Evolutionary conservation across 257 asterid genomes (phyloP), one percentile per base, ranked within the genome.

Genomic region (Scutellaria galericulata): DNA sequence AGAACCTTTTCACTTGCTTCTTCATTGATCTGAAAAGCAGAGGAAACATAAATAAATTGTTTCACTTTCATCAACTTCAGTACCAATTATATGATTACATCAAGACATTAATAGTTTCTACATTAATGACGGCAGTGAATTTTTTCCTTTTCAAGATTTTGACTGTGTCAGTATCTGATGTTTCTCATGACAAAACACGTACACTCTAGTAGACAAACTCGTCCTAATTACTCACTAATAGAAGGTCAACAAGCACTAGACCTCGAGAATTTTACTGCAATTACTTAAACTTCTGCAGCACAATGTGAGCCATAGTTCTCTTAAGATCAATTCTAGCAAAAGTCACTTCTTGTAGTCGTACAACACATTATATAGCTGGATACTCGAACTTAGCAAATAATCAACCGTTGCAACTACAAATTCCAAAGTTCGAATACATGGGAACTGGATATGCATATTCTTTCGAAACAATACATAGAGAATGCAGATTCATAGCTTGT

Each of bases 1-100:
- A 94, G 78, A 48, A 89, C 97, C 65, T 88, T 84, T 73, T 94
- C 99, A 81, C 96, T 89, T 39, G 96, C 97, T 69, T 88, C 92
- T 83, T 94, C 99, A 58, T 91, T 94, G 81, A 94, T 88, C 99
- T 95, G 91, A 57, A 72, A 77, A 60, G 65, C 64, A 56, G 64
- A 75, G 47, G 27, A 71, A 51, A 67, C 31, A 74, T 4, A 64
- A n/a, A 22, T 12, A 42, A 52, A 31, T 53, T 6, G 41, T 66
- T 71, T 40, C 12, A 40, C 59, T 46, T 51, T 50, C 69, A 9
- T 55, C 64, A 55, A 20, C 13, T 10, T 47, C 15, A 35, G 13
- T 53, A 8, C 13, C 18, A 52, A 40, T 9, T 18, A 10, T 31
- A 70, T 37, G 40, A 60, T 14, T 59, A 58, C 59, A 61, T 9